Conservation (phyloP, 208 protist species). For the Leptomonas seymouri region DNA sequence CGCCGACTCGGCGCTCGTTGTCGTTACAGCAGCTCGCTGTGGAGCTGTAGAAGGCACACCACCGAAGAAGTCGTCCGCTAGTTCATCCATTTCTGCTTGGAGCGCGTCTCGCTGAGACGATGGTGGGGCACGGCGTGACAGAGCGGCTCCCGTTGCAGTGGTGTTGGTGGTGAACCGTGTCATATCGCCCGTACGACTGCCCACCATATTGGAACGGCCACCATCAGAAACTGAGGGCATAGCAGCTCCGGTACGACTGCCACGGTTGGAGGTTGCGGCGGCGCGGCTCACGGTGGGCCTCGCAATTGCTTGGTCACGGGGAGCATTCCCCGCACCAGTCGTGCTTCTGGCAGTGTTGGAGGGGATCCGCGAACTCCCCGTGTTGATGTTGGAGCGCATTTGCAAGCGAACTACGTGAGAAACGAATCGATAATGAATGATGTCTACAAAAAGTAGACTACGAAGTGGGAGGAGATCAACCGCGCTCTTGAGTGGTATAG, state of each 20-base stretch:
- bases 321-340: not conserved
- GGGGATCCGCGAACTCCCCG: not conserved
- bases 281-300: not conserved
- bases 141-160: not conserved
- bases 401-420: no score
- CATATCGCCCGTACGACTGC: not conserved
- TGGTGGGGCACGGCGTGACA: not conserved
- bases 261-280: not conserved
- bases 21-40: not conserved
- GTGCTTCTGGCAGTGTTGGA: not conserved
- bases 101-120: constrained; percentile 47
- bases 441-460: no score
- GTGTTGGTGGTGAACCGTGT: not conserved
- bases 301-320: not conserved
- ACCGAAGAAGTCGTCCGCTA: constrained; percentile 70
- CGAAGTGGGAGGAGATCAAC: no score
- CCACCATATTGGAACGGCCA: not conserved
- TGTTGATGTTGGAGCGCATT: constrained; percentile 13
- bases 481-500: no score
- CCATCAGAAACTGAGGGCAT: not conserved
- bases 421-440: no score
- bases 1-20: not conserved
- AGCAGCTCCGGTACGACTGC: not conserved
- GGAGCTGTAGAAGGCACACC: constrained; percentile 17
- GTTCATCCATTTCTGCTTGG: constrained; percentile 52